phyloP scores from a whole-genome alignment of 2,329 filamentous ascomycete species.

The Xylaria sp. region DNA sequence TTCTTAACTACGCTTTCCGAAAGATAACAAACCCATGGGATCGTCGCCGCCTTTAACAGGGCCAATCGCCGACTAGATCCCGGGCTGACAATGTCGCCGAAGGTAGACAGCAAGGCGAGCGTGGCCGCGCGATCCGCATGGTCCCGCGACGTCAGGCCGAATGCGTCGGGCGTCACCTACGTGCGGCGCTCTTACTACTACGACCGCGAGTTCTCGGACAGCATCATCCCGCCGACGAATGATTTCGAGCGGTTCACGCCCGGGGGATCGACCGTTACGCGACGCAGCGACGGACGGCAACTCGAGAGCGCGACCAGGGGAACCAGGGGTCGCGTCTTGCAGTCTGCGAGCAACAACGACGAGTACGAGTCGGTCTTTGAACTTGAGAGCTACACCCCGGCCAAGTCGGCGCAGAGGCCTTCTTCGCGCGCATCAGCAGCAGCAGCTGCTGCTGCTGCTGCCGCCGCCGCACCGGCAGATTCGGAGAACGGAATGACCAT shows the following conservation, averaged over 20 bases:
- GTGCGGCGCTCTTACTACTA: constrained; percentile 27
- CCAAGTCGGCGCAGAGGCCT: background rate
- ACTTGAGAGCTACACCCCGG: background rate
- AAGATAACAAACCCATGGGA: background rate
- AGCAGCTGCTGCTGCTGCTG: too few relatives aligned
- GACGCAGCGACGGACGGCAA: background rate
- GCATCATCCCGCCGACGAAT: constrained; percentile 18
- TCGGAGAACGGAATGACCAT: background rate
- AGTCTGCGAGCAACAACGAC: constrained; percentile 1
- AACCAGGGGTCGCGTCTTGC: constrained; percentile 19
- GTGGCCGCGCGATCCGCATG: constrained; percentile 14
- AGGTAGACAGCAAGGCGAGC: constrained; percentile 1
- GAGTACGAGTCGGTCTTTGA: background rate
- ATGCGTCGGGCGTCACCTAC: constrained; percentile 24
- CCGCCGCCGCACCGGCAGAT: background rate
- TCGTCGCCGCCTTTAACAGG: background rate
- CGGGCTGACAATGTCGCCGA: constrained; percentile 25
- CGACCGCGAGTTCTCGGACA: constrained; percentile 34
- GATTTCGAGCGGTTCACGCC: background rate
- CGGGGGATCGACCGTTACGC: background rate
- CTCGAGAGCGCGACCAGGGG: background rate
- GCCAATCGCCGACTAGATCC: constrained; percentile 6
- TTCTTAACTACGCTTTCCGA: background rate
- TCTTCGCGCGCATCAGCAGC: background rate
- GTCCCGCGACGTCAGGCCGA: constrained; percentile 26